Percentiles rank a stretch among this genome's conserved stretches.
These are phyloP conservation scores for Kregervanrija pseudodelftensis DNA, from an alignment of 805 yeast species.

Conservation along the genomic window DNA sequence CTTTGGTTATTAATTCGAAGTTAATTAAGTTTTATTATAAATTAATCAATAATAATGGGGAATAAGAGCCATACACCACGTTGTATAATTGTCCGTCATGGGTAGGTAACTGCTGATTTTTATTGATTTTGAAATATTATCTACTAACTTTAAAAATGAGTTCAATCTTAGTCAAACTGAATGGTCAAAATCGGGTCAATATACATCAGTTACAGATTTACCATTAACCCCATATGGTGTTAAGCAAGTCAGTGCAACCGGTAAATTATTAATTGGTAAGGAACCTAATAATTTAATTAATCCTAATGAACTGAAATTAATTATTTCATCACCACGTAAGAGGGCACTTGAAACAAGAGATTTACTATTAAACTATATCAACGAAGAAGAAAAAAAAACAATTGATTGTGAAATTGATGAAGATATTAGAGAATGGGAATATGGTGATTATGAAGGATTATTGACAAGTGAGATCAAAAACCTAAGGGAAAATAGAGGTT, in stretches of 20 bases:
- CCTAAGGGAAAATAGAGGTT: constrained; percentile 52
- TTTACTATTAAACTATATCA: constrained; percentile 46
- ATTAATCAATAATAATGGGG: constrained; percentile 1
- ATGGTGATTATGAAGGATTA: constrained; percentile 92
- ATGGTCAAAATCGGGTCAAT: constrained; percentile 93
- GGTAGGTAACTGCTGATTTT: constrained; percentile 25
- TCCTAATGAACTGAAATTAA: constrained; percentile 52
- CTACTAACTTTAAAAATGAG: neutral
- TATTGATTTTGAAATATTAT: neutral
- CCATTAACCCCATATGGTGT: constrained; percentile 74
- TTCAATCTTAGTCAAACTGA: constrained; percentile 57
- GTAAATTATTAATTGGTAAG: constrained; percentile 56
- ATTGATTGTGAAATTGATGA: constrained; percentile 48
- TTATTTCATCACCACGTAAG: constrained; percentile 74
- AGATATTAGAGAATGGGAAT: constrained; percentile 90
- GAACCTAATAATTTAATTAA: constrained; percentile 49
- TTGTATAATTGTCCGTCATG: constrained; percentile 69
- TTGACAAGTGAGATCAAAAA: constrained; percentile 58
- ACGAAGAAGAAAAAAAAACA: constrained; percentile 32
- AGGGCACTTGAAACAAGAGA: constrained; percentile 75
- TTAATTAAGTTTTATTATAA: neutral
- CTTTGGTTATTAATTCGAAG: too few relatives aligned
- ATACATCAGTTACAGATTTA: constrained; percentile 81
- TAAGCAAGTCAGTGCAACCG: constrained; percentile 67
- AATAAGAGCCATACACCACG: constrained; percentile 47